Conservation (phyloP, 2,329 filamentous ascomycete species). For the Aphanoascus verrucosus region DNA sequence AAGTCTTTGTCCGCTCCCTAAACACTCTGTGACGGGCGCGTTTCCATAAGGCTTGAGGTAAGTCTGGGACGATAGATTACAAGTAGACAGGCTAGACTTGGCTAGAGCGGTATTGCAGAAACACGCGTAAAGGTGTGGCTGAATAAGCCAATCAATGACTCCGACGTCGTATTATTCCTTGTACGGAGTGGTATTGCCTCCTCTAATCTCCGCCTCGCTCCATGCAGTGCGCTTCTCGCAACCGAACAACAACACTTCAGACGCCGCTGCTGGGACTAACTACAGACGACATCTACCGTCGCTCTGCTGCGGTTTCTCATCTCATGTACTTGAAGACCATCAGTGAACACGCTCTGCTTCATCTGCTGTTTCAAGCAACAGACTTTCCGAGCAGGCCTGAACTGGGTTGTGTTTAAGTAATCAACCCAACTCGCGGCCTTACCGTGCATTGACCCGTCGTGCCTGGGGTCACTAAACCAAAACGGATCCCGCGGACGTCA, state of each 20-base stretch:
- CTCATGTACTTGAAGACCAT: no score
- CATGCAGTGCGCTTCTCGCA: neutral
- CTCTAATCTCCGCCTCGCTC: constrained; percentile 5
- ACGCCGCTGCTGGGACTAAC: neutral
- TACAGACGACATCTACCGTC: no score
- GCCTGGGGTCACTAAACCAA: neutral
- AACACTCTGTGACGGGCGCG: neutral
- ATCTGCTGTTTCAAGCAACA: neutral
- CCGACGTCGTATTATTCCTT: neutral
- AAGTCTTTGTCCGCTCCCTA: neutral
- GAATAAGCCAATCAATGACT: neutral
- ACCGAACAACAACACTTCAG: neutral
- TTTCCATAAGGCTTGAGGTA: constrained; percentile 7
- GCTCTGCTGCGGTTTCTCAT: no score
- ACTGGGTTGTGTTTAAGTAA: neutral
- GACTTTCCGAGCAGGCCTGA: neutral
- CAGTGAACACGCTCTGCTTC: no score
- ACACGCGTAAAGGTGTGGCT: neutral
- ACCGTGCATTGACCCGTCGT: neutral
- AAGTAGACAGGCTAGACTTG: neutral
- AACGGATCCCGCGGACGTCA: constrained; percentile 3
- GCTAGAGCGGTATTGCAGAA: neutral
- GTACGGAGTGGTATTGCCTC: constrained; percentile 1
- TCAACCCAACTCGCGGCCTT: neutral
- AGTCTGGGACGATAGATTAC: neutral